Base-by-base conservation (phyloP, 2,329 filamentous ascomycete genomes). In the Aspergillus neotritici region DNA sequence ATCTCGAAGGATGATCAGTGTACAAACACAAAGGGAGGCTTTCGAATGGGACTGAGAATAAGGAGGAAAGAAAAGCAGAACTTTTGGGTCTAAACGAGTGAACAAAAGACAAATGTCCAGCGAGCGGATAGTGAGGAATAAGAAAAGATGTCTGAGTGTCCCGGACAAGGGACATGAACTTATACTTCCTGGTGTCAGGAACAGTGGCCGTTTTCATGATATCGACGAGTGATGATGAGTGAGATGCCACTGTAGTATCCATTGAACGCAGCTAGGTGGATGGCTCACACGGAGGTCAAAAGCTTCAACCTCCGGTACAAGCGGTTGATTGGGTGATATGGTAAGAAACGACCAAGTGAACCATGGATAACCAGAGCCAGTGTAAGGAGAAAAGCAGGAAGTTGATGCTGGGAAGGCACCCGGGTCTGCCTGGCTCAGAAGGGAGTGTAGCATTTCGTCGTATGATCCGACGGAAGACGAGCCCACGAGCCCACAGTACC, bases 241-340 rank as follows among this genome's bases (percentile, higher is more conserved):
- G 50, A 47, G 46, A 54, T 57, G 43, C 52, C 53, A 62, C 50
- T 50, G 54, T 61, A 53, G 53, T 56, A 57, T 52, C 49, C 51
- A 55, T 48, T 46, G 49, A 48, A 38, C 48, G 54, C 41, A 38
- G 39, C 37, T 29, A 13, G 43, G 37, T 35, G 15, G 40, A 28
- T 35, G 45, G 43, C 30, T 49, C 47, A 43, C 37, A 33, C 42
- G 37, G 45, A 44, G 44, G 42, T 31, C 30, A 21, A 45, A 37
- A 41, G 44, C 34, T 13, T 48, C 21, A 44, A 32, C 34, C 28
- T 13, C 16, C n/a, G 29, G 28, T n/a, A 32, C 16, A 14, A 16
- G 36, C n/a, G 33, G 30, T 37, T 48, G 37, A 42, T 44, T 54
- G 47, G 50, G 51, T 42, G 49, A 47, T 50, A 44, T 50, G 50